Evolutionary conservation across 73 alveolate species (phyloP).

Genomic region (Paraurostyla sp.): DNA sequence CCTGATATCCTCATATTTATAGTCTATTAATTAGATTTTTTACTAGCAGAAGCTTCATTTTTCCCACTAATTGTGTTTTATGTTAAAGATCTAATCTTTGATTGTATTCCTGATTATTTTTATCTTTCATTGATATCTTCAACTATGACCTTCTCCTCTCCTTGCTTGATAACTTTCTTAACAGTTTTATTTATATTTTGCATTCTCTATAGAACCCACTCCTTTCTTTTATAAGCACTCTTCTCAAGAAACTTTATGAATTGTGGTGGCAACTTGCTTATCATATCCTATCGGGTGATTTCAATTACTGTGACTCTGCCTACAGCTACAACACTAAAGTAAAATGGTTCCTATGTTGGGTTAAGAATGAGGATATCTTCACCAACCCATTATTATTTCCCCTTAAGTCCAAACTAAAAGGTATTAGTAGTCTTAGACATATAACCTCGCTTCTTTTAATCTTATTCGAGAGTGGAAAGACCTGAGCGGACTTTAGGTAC

Average conservation of each 20-base stretch:
- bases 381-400: constrained; percentile 48
- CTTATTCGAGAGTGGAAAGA: background rate
- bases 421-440: constrained; percentile 39
- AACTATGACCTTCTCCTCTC: background rate
- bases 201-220: constrained; percentile 30
- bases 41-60: too few relatives aligned
- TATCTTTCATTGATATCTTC: constrained; percentile 14
- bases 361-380: constrained; percentile 39
- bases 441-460: constrained; percentile 28
- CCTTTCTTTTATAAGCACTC: constrained; percentile 12
- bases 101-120: background rate
- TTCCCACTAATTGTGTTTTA: too few relatives aligned
- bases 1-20: too few relatives aligned
- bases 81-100: too few relatives aligned
- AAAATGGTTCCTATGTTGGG: constrained; percentile 17
- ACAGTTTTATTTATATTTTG: constrained; percentile 1
- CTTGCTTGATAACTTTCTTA: constrained; percentile 9
- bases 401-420: constrained; percentile 49
- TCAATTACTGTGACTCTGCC: constrained; percentile 43
- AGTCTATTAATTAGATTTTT: too few relatives aligned
- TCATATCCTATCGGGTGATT: constrained; percentile 16
- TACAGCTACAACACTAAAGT: constrained; percentile 44
- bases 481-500: background rate
- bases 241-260: constrained; percentile 42
- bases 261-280: constrained; percentile 7